phyloP scores from a whole-genome alignment of 1,284 basidiomycete genomes.

The Paramarasmius palmivorus region DNA sequence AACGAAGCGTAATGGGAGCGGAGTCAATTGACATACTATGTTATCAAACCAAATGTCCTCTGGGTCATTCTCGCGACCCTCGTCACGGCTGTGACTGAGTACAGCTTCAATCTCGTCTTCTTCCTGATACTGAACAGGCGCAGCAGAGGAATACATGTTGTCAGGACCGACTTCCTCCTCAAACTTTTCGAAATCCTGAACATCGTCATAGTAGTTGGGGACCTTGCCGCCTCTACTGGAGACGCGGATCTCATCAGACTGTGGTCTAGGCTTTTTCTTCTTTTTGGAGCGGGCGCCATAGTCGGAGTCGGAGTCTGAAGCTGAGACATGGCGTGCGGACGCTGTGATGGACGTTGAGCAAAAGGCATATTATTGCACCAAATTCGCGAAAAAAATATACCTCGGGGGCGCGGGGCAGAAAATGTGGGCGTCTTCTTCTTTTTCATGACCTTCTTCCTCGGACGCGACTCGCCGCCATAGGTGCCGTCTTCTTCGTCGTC shows the following conservation, averaged over 20 bases:
- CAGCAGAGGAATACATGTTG: constrained; percentile 49
- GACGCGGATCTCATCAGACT: constrained; percentile 71
- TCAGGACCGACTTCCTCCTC: constrained; percentile 59
- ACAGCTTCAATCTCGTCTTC: constrained; percentile 92
- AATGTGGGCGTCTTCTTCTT: constrained; percentile 64
- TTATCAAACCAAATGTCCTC: constrained; percentile 86
- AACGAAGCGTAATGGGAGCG: constrained; percentile 6
- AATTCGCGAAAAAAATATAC: constrained; percentile 35
- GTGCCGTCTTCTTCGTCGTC: constrained; percentile 71
- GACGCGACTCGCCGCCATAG: constrained; percentile 69
- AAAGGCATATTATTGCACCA: constrained; percentile 16
- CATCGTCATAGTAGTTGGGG: constrained; percentile 85
- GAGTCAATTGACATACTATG: constrained; percentile 56
- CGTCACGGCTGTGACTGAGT: constrained; percentile 79
- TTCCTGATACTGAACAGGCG: constrained; percentile 56
- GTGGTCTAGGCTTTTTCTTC: constrained; percentile 70
- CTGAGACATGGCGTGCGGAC: constrained; percentile 48
- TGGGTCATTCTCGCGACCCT: constrained; percentile 71
- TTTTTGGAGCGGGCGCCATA: constrained; percentile 86
- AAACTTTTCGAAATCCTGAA: constrained; percentile 79
- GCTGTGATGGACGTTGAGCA: constrained; percentile 33
- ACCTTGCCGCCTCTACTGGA: constrained; percentile 81
- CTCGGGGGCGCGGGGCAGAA: constrained; percentile 54
- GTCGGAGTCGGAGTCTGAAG: constrained; percentile 84
- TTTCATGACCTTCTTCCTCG: constrained; percentile 62